A percentile compares a stretch with the other conserved stretches of the same genome.
These are phyloP conservation scores for Diospyros kaki DNA, from an alignment of 148 eudicot genomes.

Conservation along the genomic window DNA sequence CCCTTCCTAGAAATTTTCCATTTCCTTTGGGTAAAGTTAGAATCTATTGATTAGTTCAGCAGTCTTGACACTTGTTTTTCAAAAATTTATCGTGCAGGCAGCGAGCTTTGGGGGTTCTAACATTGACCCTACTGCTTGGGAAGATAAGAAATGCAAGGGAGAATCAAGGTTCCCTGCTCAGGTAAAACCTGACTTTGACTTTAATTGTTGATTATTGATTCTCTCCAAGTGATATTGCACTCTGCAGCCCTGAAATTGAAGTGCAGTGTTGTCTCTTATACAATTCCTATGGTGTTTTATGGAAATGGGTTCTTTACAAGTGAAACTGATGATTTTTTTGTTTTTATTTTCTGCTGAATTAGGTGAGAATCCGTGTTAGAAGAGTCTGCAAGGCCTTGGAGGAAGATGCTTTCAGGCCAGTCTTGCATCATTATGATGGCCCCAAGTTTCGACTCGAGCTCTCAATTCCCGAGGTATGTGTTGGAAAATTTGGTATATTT, in stretches of 20 bases:
- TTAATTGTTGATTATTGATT: too few relatives aligned
- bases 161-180: constrained; percentile 99
- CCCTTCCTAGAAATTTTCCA: neutral
- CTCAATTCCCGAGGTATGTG: constrained; percentile 77
- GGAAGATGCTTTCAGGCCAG: constrained; percentile 98
- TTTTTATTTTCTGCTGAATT: neutral
- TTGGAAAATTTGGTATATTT: too few relatives aligned
- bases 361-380: constrained; percentile 92
- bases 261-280: too few relatives aligned
- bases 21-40: neutral
- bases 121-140: constrained; percentile 99
- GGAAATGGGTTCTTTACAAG: too few relatives aligned
- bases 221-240: too few relatives aligned
- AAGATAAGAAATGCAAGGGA: constrained; percentile 97
- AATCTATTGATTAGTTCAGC: neutral
- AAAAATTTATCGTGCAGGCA: constrained; percentile 49
- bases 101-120: constrained; percentile 92
- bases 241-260: too few relatives aligned
- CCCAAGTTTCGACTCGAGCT: constrained; percentile 98
- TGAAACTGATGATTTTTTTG: too few relatives aligned
- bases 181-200: constrained; percentile 33
- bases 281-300: too few relatives aligned
- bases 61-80: neutral
- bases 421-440: constrained; percentile 98
- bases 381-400: constrained; percentile 85